Evolutionary conservation across 2,329 filamentous ascomycete genomes (phyloP).

Genomic region (Orbilia oligospora): DNA sequence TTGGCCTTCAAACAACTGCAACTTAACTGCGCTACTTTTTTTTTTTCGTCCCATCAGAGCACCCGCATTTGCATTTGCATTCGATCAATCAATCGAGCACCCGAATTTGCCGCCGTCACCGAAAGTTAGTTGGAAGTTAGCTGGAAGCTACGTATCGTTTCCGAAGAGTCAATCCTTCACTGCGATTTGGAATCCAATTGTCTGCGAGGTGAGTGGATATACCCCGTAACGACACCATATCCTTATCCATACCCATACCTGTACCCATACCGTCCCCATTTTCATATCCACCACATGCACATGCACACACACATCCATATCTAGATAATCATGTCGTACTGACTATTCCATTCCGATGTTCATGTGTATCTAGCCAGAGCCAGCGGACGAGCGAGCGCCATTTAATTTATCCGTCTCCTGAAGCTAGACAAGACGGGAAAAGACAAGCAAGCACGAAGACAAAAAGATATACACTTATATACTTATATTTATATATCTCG

Average conservation of each 20-base stretch:
- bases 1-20: conserved; percentile 1
- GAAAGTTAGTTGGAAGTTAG: neutral
- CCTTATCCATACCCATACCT: neutral
- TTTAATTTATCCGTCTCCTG: conserved; percentile 1
- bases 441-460: neutral
- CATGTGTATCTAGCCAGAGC: neutral
- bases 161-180: conserved; percentile 31
- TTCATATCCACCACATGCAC: neutral
- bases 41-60: conserved; percentile 17
- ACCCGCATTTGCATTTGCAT: conserved; percentile 6
- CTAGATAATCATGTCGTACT: neutral
- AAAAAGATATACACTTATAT: neutral
- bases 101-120: conserved; percentile 32
- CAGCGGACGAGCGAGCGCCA: neutral
- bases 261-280: neutral
- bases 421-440: neutral
- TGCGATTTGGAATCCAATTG: neutral
- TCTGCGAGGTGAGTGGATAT: conserved; percentile 3
- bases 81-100: neutral
- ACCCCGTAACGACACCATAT: conserved; percentile 15
- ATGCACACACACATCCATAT: neutral
- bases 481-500: too few species aligned
- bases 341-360: neutral
- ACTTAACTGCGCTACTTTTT: conserved; percentile 22
- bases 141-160: conserved; percentile 17